Percentiles rank a stretch among this genome's conserved stretches.
phyloP scores from a whole-genome alignment of 2,329 filamentous ascomycete species.

The Venturia pyrina region DNA sequence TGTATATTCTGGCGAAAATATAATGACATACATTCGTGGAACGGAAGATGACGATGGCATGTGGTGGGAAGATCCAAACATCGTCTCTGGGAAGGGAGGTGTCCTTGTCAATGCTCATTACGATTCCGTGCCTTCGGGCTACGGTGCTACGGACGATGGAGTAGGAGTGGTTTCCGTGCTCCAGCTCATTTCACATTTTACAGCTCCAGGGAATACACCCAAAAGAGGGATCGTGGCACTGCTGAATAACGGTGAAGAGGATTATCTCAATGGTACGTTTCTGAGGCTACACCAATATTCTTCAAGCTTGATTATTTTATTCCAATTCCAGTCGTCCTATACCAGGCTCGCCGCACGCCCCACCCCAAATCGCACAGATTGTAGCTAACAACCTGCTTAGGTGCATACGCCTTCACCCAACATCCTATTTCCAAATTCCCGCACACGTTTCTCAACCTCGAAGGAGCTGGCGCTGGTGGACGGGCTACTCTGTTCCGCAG shows the following conservation, averaged over 20 bases:
- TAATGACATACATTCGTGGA: conserved; percentile 84
- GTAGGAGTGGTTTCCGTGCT: conserved; percentile 79
- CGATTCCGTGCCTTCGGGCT: conserved; percentile 86
- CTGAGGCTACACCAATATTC: neutral
- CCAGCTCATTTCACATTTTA: conserved; percentile 81
- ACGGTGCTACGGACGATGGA: conserved; percentile 88
- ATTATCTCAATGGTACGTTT: conserved; percentile 67
- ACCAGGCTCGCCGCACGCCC: neutral
- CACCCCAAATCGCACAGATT: no score
- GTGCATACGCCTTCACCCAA: conserved; percentile 68
- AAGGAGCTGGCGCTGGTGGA: conserved; percentile 87
- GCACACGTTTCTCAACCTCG: conserved; percentile 86
- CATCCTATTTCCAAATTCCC: conserved; percentile 72
- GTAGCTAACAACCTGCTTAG: neutral
- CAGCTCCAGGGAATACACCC: conserved; percentile 58
- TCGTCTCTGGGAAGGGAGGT: conserved; percentile 47
- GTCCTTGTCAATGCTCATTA: conserved; percentile 94
- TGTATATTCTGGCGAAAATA: conserved; percentile 89
- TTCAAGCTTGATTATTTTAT: neutral
- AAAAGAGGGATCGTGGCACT: conserved; percentile 72
- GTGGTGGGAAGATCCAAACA: conserved; percentile 55
- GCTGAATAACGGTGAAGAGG: conserved; percentile 94
- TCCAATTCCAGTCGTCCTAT: neutral
- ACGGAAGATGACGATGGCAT: conserved; percentile 59
- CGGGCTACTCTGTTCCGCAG: conserved; percentile 78